Evolutionary conservation across 2,329 filamentous ascomycete genomes (phyloP).

Genomic region (Fonsecaea nubica): DNA sequence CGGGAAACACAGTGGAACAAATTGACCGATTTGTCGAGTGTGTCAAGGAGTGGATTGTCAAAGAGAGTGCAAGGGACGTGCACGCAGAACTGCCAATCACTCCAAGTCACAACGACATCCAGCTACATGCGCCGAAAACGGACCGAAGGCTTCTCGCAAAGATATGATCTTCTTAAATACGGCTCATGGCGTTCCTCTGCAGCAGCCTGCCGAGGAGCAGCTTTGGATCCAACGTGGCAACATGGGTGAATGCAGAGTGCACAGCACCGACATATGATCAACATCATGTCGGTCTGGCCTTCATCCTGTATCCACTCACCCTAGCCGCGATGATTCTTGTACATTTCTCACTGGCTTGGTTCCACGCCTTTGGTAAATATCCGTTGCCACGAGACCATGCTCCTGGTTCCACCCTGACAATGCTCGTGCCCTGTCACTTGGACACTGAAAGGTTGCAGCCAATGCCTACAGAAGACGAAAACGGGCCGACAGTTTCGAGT

Average conservation of each 20-base stretch:
- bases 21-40: constrained; percentile 60
- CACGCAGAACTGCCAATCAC: background rate
- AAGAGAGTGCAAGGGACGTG: background rate
- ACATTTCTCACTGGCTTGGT: constrained; percentile 2
- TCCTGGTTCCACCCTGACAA: background rate
- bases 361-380: constrained; percentile 2
- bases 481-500: constrained; percentile 4
- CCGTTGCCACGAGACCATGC: constrained; percentile 4
- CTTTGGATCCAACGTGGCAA: background rate
- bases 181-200: background rate
- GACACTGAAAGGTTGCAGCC: background rate
- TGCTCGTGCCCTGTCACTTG: background rate
- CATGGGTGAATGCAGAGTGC: background rate
- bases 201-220: background rate
- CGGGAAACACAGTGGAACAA: constrained; percentile 66
- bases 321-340: background rate
- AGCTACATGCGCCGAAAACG: background rate
- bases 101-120: background rate
- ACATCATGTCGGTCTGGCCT: background rate
- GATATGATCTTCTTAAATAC: background rate
- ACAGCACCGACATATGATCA: background rate
- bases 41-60: constrained; percentile 58
- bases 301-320: background rate
- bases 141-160: constrained; percentile 14
- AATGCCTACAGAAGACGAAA: background rate